A percentile compares a stretch with the other conserved stretches of the same genome.
These are phyloP conservation scores for Microstroma glucosiphilum DNA, from an alignment of 1,284 basidiomycete genomes.

Conservation along the genomic window DNA sequence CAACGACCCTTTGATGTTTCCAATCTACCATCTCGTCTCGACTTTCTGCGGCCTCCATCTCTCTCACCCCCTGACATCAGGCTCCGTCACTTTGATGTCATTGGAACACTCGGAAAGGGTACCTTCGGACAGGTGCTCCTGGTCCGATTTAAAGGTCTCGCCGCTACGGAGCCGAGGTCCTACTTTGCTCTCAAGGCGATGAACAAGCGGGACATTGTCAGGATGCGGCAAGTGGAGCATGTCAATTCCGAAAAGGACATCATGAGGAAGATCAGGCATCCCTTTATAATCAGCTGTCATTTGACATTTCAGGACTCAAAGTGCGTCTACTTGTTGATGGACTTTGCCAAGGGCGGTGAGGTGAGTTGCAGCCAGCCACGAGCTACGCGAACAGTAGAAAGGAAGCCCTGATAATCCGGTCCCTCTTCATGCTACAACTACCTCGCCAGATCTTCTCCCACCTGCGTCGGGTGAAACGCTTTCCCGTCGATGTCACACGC, in stretches of 20 bases:
- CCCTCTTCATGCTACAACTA: not conserved
- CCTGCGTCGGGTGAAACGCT: slow-evolving; percentile 51
- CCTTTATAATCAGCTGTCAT: slow-evolving; percentile 43
- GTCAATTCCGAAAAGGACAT: slow-evolving; percentile 58
- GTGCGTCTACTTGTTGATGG: slow-evolving; percentile 58
- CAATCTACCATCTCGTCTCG: too few relatives aligned
- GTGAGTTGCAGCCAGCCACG: not conserved
- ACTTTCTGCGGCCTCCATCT: too few relatives aligned
- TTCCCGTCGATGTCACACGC: slow-evolving; percentile 56
- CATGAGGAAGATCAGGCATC: slow-evolving; percentile 43
- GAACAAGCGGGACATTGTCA: slow-evolving; percentile 56
- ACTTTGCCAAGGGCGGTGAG: slow-evolving; percentile 57
- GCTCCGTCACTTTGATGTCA: slow-evolving; percentile 29
- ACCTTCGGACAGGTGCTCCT: slow-evolving; percentile 43
- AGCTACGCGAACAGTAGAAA: too few relatives aligned
- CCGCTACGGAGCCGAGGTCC: slow-evolving; percentile 16
- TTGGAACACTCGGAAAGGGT: slow-evolving; percentile 36
- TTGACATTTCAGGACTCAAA: slow-evolving; percentile 52
- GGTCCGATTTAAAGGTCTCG: slow-evolving; percentile 22
- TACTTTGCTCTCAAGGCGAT: slow-evolving; percentile 58
- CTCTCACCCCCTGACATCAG: not conserved
- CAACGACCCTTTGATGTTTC: too few relatives aligned
- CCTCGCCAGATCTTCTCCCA: slow-evolving; percentile 53
- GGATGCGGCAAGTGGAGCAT: slow-evolving; percentile 58
- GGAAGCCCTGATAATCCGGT: not conserved